Evolutionary conservation across 495 filamentous ascomycete genomes (phyloP), one percentile per base, ranked within the genome.

Genomic region (Rusavskia elegans): DNA sequence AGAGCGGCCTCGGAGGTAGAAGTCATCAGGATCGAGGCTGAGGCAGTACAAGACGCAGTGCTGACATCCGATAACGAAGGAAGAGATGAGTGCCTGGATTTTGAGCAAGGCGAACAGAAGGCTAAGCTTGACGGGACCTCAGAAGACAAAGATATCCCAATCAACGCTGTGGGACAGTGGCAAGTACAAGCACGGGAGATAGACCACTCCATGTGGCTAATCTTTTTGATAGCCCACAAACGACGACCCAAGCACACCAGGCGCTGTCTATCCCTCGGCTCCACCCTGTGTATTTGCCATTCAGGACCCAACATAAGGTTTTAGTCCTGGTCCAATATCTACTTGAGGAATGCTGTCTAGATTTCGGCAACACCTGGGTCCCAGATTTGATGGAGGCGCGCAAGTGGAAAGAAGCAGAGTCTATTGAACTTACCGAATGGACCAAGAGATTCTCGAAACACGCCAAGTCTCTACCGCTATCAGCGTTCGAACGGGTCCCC

Each of bases 401-500:
- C 1, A 49, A 49, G 5, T 58, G 56, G 56, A 10, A 52, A 17
- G 52, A 55, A 14, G 32, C 29, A 21, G 56, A 58, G 49, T 46
- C 56, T 17, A 49, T 58, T 49, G 56, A 58, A 46, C 49, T 58
- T 11, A 58, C 52, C 13, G 41, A 58, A 50, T 58, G 56, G 56
- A 55, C 49, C 37, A 51, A 55, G 41, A 42, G n/a, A 35, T 49
- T 58, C 13, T 25, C 38, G 29, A 58, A 50, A 53, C 16, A 27
- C 25, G 36, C 42, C 14, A 45, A 45, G 19, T 20, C 35, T 44
- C 49, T 58, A 44, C 56, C 56, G 17, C 19, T 42, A 8, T 35
- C 48, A 16, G 52, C 56, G 9, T 52, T 54, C 19, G 42, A 50
- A 55, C 48, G 27, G 32, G 32, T 57, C 36, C 16, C 46, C 19